Evolutionary conservation across 768 basidiomycete species (phyloP).

Genomic region (Boletus rubroflammeus): DNA sequence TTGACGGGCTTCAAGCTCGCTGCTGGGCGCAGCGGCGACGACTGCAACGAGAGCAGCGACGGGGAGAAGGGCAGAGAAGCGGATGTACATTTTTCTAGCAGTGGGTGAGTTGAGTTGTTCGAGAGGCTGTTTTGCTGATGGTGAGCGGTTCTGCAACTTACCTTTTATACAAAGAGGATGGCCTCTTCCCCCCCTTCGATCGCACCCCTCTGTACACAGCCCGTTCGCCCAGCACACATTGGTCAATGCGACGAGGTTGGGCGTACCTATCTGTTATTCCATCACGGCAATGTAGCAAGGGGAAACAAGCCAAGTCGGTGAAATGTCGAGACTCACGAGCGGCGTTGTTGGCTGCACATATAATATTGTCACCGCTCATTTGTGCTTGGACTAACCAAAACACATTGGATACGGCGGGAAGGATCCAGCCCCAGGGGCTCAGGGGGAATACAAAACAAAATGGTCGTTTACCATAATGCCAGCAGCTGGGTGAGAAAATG

Average conservation of each 20-base stretch:
- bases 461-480: background rate
- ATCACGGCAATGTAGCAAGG: background rate
- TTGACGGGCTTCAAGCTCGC: too few relatives aligned
- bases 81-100: constrained; percentile 4
- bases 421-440: background rate
- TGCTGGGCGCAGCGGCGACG: constrained; percentile 2
- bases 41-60: constrained; percentile 9
- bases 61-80: constrained; percentile 2
- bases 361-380: background rate
- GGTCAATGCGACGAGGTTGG: background rate
- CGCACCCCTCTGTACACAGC: background rate
- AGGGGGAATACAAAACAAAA: background rate
- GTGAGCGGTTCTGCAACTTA: background rate
- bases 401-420: background rate
- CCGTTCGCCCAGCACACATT: background rate
- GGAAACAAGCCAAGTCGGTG: background rate
- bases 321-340: background rate
- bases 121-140: background rate
- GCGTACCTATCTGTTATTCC: background rate
- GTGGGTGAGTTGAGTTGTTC: background rate
- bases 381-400: background rate
- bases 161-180: constrained; percentile 3
- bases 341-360: background rate
- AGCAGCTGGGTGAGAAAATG: background rate
- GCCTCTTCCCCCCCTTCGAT: background rate